These are phyloP conservation scores for Mortierella sp. DNA, from an alignment of 371 early-diverging fungal genomes.

Conservation along the genomic window DNA sequence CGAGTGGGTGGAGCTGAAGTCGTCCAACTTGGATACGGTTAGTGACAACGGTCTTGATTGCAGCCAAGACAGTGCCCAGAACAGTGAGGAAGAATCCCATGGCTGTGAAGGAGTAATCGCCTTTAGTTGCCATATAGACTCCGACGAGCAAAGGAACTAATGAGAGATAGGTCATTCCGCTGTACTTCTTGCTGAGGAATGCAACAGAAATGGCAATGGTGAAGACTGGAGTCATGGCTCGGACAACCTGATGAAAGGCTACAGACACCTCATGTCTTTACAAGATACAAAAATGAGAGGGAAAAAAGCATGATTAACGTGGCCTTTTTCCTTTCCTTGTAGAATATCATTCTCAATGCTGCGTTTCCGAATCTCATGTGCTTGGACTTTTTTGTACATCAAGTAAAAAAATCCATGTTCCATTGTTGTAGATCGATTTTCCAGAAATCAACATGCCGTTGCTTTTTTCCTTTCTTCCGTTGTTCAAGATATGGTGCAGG, in stretches of 20 bases:
- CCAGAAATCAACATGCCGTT: no score
- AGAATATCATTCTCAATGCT: no score
- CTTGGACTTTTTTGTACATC: no score
- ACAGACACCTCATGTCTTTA: conserved; percentile 66
- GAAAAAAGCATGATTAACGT: no score
- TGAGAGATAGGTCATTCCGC: conserved; percentile 71
- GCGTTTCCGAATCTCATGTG: no score
- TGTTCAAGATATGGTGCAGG: no score
- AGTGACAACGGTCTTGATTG: conserved; percentile 88
- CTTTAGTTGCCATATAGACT: conserved; percentile 86
- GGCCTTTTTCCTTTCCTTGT: no score
- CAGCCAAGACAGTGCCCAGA: conserved; percentile 84
- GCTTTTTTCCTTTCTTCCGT: no score
- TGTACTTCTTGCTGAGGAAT: conserved; percentile 70
- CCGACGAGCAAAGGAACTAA: conserved; percentile 81
- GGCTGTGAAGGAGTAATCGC: conserved; percentile 83
- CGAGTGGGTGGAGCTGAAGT: conserved; percentile 84
- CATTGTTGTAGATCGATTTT: no score
- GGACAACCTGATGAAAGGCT: conserved; percentile 89
- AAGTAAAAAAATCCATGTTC: no score
- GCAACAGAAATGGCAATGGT: conserved; percentile 76
- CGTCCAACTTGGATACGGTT: conserved; percentile 84
- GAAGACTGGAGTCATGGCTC: conserved; percentile 91
- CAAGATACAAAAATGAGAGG: no score
- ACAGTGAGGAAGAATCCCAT: conserved; percentile 85